Base-by-base conservation (phyloP, 2,329 filamentous ascomycete species). In the Nemania sp. region DNA sequence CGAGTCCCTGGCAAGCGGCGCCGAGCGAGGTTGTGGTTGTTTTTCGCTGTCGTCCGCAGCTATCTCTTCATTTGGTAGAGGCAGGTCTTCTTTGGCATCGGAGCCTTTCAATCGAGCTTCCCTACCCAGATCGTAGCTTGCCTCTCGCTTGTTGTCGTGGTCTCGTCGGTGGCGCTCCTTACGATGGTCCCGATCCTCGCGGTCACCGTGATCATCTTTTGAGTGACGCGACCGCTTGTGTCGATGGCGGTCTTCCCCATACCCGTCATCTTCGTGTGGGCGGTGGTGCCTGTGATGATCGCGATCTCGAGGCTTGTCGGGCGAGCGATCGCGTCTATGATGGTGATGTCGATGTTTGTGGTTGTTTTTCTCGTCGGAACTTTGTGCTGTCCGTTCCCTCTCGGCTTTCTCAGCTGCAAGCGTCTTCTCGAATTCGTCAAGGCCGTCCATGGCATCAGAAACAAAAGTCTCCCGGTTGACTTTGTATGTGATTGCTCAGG, bases 361-460 rank as follows among this genome's bases (percentile, higher is more conserved):
- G 54, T 75, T 73, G 31, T 74, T 73, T 23, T 77, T 78, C 39
- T 76, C 73, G 55, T 79, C 79, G 33, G 41, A 39, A 30, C 43
- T 26, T n/a, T 44, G 60, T 26, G 37, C 39, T 24, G 69, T 68
- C 5, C 73, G 73, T 37, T 83, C 78, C 49, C 80, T 77, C 41
- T 76, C 73, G 0, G 75, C 75, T 66, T 84, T 87, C 60, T 83
- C 85, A 39, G 85, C 80, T 1, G 86, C 88, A 11, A 95, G 78
- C 22, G 85, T 77, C 68, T 86, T 89, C 70, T 95, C 91, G 55
- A 95, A 95, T 53, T 92, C 89, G 43, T 80, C 80, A 8, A 83
- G 73, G n/a, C 79, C 74, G 59, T 80, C 77, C 79, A 81, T 82
- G 22, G 15, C 56, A 52, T 15, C 11, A 22, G 41, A 49, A 42